A percentile compares a stretch with the other conserved stretches of the same genome.
phyloP scores from a whole-genome alignment of 176 grass and related monocot species.

The Zea luxurians region DNA sequence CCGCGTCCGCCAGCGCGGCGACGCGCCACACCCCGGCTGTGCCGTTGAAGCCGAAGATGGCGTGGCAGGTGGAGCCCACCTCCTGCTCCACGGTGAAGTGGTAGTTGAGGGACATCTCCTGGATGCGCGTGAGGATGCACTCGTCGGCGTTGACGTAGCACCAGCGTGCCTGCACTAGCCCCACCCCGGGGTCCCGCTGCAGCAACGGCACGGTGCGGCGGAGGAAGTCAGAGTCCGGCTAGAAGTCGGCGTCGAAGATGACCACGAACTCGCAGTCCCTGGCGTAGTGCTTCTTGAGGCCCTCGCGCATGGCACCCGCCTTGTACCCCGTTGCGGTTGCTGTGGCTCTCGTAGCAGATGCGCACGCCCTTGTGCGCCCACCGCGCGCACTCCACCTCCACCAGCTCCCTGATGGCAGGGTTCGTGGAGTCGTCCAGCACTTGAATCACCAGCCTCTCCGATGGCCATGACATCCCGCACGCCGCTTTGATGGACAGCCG shows the following conservation, averaged over 20 bases:
- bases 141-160: slow-evolving; percentile 67
- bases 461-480: slow-evolving; percentile 66
- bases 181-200: slow-evolving; percentile 46
- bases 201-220: slow-evolving; percentile 56
- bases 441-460: slow-evolving; percentile 65
- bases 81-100: slow-evolving; percentile 86
- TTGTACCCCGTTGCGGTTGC: slow-evolving; percentile 86
- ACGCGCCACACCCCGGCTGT: slow-evolving; percentile 78
- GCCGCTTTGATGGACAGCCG: slow-evolving; percentile 72
- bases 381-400: slow-evolving; percentile 67
- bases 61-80: slow-evolving; percentile 74
- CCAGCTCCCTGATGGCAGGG: slow-evolving; percentile 52
- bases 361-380: slow-evolving; percentile 68
- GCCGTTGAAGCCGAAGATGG: slow-evolving; percentile 86
- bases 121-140: slow-evolving; percentile 70
- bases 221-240: slow-evolving; percentile 75
- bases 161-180: slow-evolving; percentile 82
- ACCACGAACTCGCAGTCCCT: slow-evolving; percentile 60
- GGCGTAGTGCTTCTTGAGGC: slow-evolving; percentile 64
- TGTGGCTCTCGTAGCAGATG: slow-evolving; percentile 66
- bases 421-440: slow-evolving; percentile 88
- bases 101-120: slow-evolving; percentile 97
- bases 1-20: slow-evolving; percentile 61
- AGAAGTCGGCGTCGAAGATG: slow-evolving; percentile 88
- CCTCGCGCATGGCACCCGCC: slow-evolving; percentile 85